These are phyloP conservation scores for Podila epicladia DNA, from an alignment of 192 early-diverging fungal genomes.

Conservation along the genomic window DNA sequence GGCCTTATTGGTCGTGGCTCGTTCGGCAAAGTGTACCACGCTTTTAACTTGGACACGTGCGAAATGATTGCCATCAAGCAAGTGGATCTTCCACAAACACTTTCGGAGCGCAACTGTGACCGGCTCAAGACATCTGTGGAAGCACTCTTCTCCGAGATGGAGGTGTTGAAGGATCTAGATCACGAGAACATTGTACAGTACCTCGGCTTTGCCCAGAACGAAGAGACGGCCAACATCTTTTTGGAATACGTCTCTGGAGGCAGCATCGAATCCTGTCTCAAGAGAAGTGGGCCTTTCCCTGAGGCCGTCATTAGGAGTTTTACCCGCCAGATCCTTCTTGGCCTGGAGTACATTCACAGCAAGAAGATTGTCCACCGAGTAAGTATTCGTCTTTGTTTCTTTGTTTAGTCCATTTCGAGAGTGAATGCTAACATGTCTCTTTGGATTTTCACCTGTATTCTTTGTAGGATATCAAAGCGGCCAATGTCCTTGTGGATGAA, in stretches of 20 bases:
- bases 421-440: neutral
- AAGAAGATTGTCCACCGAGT: slow-evolving; percentile 77
- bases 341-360: slow-evolving; percentile 88
- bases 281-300: slow-evolving; percentile 75
- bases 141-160: slow-evolving; percentile 78
- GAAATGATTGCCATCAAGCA: slow-evolving; percentile 90
- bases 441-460: neutral
- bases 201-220: slow-evolving; percentile 75
- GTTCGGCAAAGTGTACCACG: slow-evolving; percentile 83
- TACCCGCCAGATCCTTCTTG: slow-evolving; percentile 83
- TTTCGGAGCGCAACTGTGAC: slow-evolving; percentile 56
- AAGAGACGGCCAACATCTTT: slow-evolving; percentile 88
- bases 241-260: slow-evolving; percentile 98
- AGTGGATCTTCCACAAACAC: slow-evolving; percentile 70
- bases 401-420: neutral
- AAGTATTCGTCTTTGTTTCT: slow-evolving; percentile 26
- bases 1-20: slow-evolving; percentile 86
- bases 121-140: slow-evolving; percentile 56
- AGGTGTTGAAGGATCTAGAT: slow-evolving; percentile 78
- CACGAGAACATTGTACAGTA: slow-evolving; percentile 96
- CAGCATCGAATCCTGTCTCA: slow-evolving; percentile 81
- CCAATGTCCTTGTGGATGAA: slow-evolving; percentile 81
- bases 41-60: slow-evolving; percentile 74
- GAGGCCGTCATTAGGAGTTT: slow-evolving; percentile 80
- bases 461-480: slow-evolving; percentile 80